Base-by-base conservation (phyloP, 2,329 filamentous ascomycete species). In the Moelleriella libera region DNA sequence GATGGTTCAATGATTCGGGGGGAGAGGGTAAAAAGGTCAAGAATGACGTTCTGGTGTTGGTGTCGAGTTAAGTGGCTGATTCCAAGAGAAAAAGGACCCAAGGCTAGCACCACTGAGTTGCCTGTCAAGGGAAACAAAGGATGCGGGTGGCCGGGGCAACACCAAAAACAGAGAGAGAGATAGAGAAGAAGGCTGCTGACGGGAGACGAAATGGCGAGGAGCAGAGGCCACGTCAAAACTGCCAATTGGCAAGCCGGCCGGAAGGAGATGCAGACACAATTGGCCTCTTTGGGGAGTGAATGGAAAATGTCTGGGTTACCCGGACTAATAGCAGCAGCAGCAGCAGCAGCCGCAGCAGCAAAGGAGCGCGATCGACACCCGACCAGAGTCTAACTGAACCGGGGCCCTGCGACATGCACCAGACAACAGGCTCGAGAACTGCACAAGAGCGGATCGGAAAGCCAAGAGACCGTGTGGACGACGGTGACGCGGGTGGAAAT, bases 351-450 rank as follows among this genome's bases (percentile, higher is more conserved):
- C 8, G 32, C 12, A 37, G 8, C 32, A 37, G 12, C 8, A 37
- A 9, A 45, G 30, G 28, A 34, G 43, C 43, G 43, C 10, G 32
- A 45, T 45, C 34, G 44, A 40, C 44, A 45, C 44, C 44, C 44
- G 14, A 45, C 12, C 34, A 40, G 44, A 45, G 44, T 45, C 34
- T 41, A 30, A 45, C 40, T 29, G 44, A 45, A 30, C 32, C 31
- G 31, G 44, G 43, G 43, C 12, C 8, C 31, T 28, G 43, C 30
- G 43, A 45, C 43, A 37, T 37, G 32, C 32, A 12, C 32, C 32
- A 37, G 32, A 37, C 32, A 37, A 37, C 32, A 37, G 12, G 12
- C 32, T 37, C 43, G 30, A 30, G 30, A 45, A 45, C 30, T 30
- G 29, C 32, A 37, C 32, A 37, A 37, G 32, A 37, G 32, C 32